Evolutionary conservation across 441 rosid genomes (phyloP), one percentile per base, ranked within the genome.

Genomic region (Metrosideros polymorpha): DNA sequence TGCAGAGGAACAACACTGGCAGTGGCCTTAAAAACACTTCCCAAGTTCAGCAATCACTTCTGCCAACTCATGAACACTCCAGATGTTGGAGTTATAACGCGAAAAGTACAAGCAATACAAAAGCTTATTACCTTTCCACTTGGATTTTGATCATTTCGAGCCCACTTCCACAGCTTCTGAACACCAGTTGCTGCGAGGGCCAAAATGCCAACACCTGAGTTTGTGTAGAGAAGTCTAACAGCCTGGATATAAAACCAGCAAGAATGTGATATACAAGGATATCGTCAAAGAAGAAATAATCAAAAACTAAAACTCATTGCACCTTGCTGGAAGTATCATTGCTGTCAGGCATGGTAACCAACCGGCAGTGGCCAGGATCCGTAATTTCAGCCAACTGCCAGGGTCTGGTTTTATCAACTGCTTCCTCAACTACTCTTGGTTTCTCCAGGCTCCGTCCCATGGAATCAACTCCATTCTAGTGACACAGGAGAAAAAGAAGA

Each of bases 141-240:
- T 45, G 95, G 98, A 89, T 96, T 97, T 86, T 97, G 97, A 55
- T 94, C 99, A 88, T 77, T 94, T 83, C 94, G 92, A 49, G 88
- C 35, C 99, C 99, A 97, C 90, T 94, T 97, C 99, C 98, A 97
- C 63, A 97, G 95, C 90, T 93, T 96, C 89, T 94, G 98, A 57
- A 92, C 89, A 84, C 99, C 99, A 88, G 92, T 94, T 71, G 93
- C 93, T 59, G 98, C 98, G 59, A 97, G 92, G 30, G 98, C 98
- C 94, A 97, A 89, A 88, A 97, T 90, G 75, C 98, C 98, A 88
- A 89, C 93, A 83, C 95, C 99, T 83, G 96, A 93, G 91, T 97
- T 97, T 84, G 98, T 94, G 89, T 97, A 97, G 53, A 95, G 90
- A 87, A 97, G 98, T 85, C 98, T 94, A 87, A 93, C 97, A 66